Evolutionary conservation across 2,329 filamentous ascomycete genomes (phyloP).

Genomic region (Stachybotrys echinatus): DNA sequence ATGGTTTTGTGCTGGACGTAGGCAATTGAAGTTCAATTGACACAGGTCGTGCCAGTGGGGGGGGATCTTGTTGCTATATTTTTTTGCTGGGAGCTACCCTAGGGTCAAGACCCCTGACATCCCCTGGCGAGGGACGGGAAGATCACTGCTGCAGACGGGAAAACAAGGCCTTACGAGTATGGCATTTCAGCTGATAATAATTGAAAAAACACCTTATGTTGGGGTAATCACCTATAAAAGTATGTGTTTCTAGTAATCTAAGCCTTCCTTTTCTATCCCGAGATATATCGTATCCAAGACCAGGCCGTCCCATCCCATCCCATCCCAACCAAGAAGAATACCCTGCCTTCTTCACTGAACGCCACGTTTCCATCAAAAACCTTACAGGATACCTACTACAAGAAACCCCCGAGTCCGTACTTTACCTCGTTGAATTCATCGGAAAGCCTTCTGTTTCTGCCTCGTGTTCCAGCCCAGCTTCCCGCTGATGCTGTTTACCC

Average conservation of each 20-base stretch:
- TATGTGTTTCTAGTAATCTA: not conserved
- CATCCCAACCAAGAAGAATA: too few species aligned
- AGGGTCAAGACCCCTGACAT: not conserved
- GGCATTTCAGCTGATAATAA: not conserved
- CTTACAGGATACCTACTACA: too few species aligned
- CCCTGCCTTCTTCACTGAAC: too few species aligned
- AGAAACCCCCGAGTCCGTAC: too few species aligned
- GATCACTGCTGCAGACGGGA: not conserved
- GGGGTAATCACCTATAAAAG: not conserved
- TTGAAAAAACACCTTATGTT: not conserved
- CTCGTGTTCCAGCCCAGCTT: slow-evolving; percentile 79
- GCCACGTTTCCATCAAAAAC: too few species aligned
- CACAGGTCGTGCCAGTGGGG: too few species aligned
- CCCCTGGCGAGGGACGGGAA: not conserved
- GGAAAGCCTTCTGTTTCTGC: slow-evolving; percentile 64
- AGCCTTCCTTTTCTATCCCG: not conserved
- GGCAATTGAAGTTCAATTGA: too few species aligned
- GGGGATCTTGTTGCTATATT: too few species aligned
- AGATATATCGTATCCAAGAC: not conserved
- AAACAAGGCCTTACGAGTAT: not conserved
- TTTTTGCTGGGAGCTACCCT: not conserved
- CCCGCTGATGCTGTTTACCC: slow-evolving; percentile 74
- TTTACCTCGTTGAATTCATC: not conserved
- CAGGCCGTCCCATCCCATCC: not conserved
- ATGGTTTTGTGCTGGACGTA: not conserved